Base-by-base conservation (phyloP, 1,284 basidiomycete species). In the Boletellus deceptivus region DNA sequence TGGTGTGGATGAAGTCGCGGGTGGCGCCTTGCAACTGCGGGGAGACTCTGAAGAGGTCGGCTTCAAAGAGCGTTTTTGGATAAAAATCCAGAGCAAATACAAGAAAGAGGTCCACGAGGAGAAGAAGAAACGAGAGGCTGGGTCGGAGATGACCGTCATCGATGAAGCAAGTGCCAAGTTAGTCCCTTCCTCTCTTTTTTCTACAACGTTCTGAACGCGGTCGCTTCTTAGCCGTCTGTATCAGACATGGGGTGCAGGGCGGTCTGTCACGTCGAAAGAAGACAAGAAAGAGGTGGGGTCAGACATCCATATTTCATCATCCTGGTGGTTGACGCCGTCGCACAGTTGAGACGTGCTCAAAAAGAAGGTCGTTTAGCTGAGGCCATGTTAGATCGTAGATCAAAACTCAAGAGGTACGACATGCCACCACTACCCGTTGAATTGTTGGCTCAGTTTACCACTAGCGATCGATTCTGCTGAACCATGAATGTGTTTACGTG, bases 71-170 rank as follows among this genome's bases (percentile, higher is more conserved):
- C 76, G 85, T 13, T 92, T 93, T 67, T 87, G 83, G 79, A 82
- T 95, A 49, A 93, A 93, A 72, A 86, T 96, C 43, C 93, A 97
- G 73, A 83, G 80, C 70, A 91, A 92, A 66, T 95, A 90, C 71
- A 88, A 94, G 72, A 80, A 83, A 62, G 93, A 96, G 67, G 91
- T 90, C 5, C 75, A 86, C 43, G 84, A 91, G 67, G 84, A 88
- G 66, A 86, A 82, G 73, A 88, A 87, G 74, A 83, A 80, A 70
- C 84, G 80, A 61, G 85, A 83, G 54, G 86, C 80, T 6, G 67
- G 72, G 54, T 67, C 77, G 43, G 77, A 79, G 39, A 71, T 77
- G 52, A 71, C 76, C 2, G 75, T 78, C 37, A 78, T 88, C 49
- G 84, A 92, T 61, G 90, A 91, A 58, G 77, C 76, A 14, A 71